phyloP scores from a whole-genome alignment of 768 basidiomycete species.

The Mycena haematopus region DNA sequence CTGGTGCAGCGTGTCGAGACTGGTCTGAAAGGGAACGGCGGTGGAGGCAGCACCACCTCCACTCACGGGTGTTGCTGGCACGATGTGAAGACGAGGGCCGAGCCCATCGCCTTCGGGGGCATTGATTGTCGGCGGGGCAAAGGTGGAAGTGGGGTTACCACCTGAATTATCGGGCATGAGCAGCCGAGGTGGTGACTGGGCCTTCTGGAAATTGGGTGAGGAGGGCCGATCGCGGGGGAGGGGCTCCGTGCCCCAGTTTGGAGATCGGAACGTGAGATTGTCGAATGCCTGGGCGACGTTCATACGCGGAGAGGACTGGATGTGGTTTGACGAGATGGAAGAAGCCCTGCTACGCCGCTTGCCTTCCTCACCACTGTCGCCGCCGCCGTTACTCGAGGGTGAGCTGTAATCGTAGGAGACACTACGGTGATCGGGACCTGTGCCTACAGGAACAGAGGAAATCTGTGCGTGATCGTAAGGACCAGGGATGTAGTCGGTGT shows the following conservation, averaged over 20 bases:
- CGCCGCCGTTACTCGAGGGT: conserved; percentile 61
- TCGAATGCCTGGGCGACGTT: conserved; percentile 66
- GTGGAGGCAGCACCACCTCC: conserved; percentile 54
- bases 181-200: conserved; percentile 68
- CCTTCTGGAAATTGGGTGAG: conserved; percentile 43
- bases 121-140: conserved; percentile 45
- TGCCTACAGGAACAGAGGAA: conserved; percentile 43
- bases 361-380: conserved; percentile 47
- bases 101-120: conserved; percentile 60
- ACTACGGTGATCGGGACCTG: conserved; percentile 42
- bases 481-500: conserved; percentile 52
- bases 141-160: not conserved
- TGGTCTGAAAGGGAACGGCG: conserved; percentile 57
- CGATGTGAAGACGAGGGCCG: conserved; percentile 76
- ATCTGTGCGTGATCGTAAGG: conserved; percentile 48
- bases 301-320: conserved; percentile 60
- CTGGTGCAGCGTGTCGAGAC: conserved; percentile 57
- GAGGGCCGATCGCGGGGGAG: conserved; percentile 46
- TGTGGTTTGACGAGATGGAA: conserved; percentile 67
- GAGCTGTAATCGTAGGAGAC: conserved; percentile 67
- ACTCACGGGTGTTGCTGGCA: conserved; percentile 82
- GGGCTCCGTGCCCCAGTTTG: conserved; percentile 57
- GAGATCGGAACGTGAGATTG: conserved; percentile 69
- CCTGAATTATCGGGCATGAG: conserved; percentile 55
- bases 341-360: conserved; percentile 66